phyloP scores from a whole-genome alignment of 805 yeast species.

The Kodamaea lidongshanica region DNA sequence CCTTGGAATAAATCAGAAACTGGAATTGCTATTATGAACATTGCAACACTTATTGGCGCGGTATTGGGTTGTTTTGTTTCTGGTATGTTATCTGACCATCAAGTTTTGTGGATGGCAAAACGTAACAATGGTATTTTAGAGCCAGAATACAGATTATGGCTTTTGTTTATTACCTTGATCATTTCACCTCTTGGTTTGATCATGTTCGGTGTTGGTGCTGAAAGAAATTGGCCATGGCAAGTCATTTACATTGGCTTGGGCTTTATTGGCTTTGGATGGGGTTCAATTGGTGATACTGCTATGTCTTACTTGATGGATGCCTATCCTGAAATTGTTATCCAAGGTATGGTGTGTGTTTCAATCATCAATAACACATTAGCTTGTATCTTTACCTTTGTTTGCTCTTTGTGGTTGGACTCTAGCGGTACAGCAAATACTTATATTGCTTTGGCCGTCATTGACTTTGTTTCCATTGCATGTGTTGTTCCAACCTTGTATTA shows the following conservation, averaged over 20 bases:
- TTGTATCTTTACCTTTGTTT: constrained; percentile 33
- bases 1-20: constrained; percentile 31
- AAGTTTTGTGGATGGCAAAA: constrained; percentile 32
- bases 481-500: constrained; percentile 27
- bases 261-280: constrained; percentile 33
- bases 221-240: constrained; percentile 31
- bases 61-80: constrained; percentile 34
- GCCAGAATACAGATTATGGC: constrained; percentile 33
- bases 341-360: constrained; percentile 36
- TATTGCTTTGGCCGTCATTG: constrained; percentile 30
- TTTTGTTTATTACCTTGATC: constrained; percentile 29
- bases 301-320: constrained; percentile 37
- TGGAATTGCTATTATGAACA: constrained; percentile 35
- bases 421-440: constrained; percentile 34
- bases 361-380: constrained; percentile 34
- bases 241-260: constrained; percentile 35
- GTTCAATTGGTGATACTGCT: constrained; percentile 34
- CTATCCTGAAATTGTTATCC: constrained; percentile 36
- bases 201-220: constrained; percentile 35
- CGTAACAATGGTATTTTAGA: constrained; percentile 31
- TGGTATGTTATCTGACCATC: constrained; percentile 29
- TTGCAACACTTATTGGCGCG: constrained; percentile 36
- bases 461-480: constrained; percentile 26
- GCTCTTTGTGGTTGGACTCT: constrained; percentile 33
- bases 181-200: constrained; percentile 31